Evolutionary conservation across 2,329 filamentous ascomycete genomes (phyloP), one percentile per base, ranked within the genome.

Genomic region (Intubia oerlemansii): DNA sequence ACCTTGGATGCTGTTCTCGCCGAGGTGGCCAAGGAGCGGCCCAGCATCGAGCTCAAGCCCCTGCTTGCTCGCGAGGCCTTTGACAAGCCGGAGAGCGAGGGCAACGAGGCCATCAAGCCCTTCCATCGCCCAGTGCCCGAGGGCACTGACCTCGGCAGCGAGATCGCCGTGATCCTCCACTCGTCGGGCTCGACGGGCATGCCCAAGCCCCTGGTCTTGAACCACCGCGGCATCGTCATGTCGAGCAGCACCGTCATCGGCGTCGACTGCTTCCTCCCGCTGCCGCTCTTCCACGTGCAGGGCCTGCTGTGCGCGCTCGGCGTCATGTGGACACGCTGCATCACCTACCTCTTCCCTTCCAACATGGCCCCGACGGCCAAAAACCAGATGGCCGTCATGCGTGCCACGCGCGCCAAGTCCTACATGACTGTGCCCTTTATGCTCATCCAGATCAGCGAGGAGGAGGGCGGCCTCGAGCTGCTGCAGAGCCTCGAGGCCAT

Each of bases 351-450:
- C 39, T 56, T 48, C 41, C 36, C 34, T 29, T 27, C 35, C 0
- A 2, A 28, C 15, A 21, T 36, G 10, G 32, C 62, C 2, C 42
- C 66, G 13, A 63, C 63, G 0, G 50, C 48, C 4, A 44, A 45
- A 15, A 48, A 50, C 19, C 39, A 62, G 7, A 39, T 59, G 0
- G 42, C 46, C 13, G 52, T 50, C 4, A 44, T 62, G 41, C 40
- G 45, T 3, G 41, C 42, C 0, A 40, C 52, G 15, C 41, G 52
- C 22, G 51, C 57, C 1, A 50, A 67, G 28, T 53, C 60, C 22
- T 53, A 68, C 28, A 57, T 64, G 34, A 54, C 50, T 15, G 66
- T 71, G 3, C 66, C 66, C 0, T 70, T 69, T 34, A 54, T 59
- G 0, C 41, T 71, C 22, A 66, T 67, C 36, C 45, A 71, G 2